A percentile compares a stretch with the other conserved stretches of the same genome.
phyloP scores from a whole-genome alignment of 306 rosid genomes.

The Prunus armeniaca region DNA sequence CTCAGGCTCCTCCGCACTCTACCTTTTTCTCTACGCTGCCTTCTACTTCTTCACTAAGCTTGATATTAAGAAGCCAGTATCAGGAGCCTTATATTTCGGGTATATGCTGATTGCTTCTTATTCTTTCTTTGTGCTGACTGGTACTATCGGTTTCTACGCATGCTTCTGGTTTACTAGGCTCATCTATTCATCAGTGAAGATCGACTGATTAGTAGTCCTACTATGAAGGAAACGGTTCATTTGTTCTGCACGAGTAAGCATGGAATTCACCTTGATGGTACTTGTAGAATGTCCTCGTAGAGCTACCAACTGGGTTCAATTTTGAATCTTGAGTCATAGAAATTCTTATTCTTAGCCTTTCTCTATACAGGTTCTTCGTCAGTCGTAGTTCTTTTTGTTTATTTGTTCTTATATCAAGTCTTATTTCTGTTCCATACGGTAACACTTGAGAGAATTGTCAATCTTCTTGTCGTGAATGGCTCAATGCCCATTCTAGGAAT shows the following conservation, averaged over 20 bases:
- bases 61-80: conserved; percentile 81
- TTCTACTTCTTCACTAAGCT: conserved; percentile 94
- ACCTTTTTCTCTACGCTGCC: conserved; percentile 78
- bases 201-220: conserved; percentile 43
- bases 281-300: conserved; percentile 11
- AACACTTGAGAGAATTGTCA: conserved; percentile 32
- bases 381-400: conserved; percentile 18
- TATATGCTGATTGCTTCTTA: conserved; percentile 83
- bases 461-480: conserved; percentile 24
- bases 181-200: conserved; percentile 86
- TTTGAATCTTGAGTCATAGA: conserved; percentile 36
- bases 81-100: conserved; percentile 81
- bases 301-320: conserved; percentile 29
- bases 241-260: conserved; percentile 16
- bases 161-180: conserved; percentile 87
- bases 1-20: conserved; percentile 88
- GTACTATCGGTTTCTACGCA: conserved; percentile 86
- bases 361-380: conserved; percentile 36
- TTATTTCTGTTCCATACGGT: conserved; percentile 24
- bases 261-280: conserved; percentile 16
- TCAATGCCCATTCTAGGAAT: conserved; percentile 18
- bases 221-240: conserved; percentile 15
- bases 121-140: conserved; percentile 79
- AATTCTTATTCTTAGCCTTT: conserved; percentile 29
- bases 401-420: neutral